Base-by-base conservation (phyloP, 75 land plant genomes). In the Picea glauca region DNA sequence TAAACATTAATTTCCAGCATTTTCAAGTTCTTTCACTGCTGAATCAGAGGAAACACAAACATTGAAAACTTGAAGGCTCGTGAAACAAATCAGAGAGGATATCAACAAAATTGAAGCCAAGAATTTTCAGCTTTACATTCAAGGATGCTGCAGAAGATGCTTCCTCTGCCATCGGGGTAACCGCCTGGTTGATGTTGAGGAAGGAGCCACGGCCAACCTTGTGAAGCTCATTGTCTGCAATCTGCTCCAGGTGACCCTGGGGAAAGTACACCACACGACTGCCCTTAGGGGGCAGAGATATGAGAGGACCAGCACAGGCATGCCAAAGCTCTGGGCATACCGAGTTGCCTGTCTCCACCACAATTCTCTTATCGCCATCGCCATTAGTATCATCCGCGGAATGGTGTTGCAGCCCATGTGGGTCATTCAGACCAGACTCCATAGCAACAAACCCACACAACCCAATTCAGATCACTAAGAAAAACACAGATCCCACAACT, bases 241-340 rank as follows among this genome's bases (percentile, higher is more conserved):
- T n/a, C 35, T 88, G 94, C 76, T 95, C 96, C 63, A 91, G 64
- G 59, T 95, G 98, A 1, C 97, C 97, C 77, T 95, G 98, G 2
- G 98, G 98, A 61, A 95, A 87, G 85, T 95, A 95, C 68, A 92
- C 90, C 35, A 95, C 94, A 17, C 77, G 75, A 75, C 87, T 85
- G 30, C 91, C 91, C 38, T 85, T 88, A 83, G 80, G 87, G n/a
- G 98, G 98, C 60, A 95, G 85, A 32, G 88, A 82, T 15, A 84
- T 85, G 38, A 85, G 79, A 15, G 97, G 94, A 2, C 98, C 98
- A 11, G 97, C 98, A 64, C 98, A 95, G 3, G 96, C 98, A 74
- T 88, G 91, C 94, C 94, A 95, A 1, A 95, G 91, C 91, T 94
- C 95, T 78, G 90, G 57, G 65, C 88, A 89, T 31, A 91, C 87